phyloP scores from a whole-genome alignment of 805 yeast species.

The Zygosaccharomyces lentus region DNA sequence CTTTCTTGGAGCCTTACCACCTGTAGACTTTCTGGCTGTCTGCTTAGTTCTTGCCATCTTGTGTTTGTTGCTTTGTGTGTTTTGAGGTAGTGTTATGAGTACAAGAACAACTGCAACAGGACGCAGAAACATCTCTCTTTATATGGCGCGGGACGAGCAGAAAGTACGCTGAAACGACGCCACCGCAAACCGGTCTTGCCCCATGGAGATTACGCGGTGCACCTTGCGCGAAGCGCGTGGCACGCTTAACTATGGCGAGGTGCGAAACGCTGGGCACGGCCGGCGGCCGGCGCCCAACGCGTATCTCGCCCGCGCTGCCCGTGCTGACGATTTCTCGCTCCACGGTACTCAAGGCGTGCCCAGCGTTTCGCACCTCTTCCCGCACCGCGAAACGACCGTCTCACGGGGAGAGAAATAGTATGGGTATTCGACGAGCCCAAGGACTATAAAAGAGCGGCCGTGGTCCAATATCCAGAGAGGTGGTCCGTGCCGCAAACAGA shows the following conservation, averaged over 20 bases:
- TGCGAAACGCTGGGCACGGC: conserved; percentile 20
- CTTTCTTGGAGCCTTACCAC: conserved; percentile 96
- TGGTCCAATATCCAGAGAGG: neutral
- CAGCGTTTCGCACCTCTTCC: conserved; percentile 16
- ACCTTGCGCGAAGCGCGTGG: conserved; percentile 19
- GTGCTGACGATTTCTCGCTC: conserved; percentile 24
- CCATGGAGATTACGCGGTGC: conserved; percentile 4
- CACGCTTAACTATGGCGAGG: conserved; percentile 20
- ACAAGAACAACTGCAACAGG: neutral
- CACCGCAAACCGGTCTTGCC: conserved; percentile 5
- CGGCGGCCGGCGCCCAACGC: too few species aligned
- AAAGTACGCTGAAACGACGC: conserved; percentile 2
- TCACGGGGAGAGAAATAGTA: conserved; percentile 4
- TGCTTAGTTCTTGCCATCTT: conserved; percentile 89
- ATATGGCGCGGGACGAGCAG: conserved; percentile 1
- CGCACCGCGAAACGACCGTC: conserved; percentile 11
- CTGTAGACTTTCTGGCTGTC: conserved; percentile 92
- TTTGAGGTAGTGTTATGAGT: neutral
- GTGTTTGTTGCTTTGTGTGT: conserved; percentile 5
- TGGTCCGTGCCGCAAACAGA: too few species aligned
- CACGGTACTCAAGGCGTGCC: conserved; percentile 15
- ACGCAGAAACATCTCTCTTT: conserved; percentile 1
- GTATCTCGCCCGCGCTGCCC: too few species aligned
- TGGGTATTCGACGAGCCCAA: conserved; percentile 8
- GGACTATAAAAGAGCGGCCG: conserved; percentile 1